Conservation (phyloP, 169 alveolate genomes). For the Plasmodium gaboni region DNA sequence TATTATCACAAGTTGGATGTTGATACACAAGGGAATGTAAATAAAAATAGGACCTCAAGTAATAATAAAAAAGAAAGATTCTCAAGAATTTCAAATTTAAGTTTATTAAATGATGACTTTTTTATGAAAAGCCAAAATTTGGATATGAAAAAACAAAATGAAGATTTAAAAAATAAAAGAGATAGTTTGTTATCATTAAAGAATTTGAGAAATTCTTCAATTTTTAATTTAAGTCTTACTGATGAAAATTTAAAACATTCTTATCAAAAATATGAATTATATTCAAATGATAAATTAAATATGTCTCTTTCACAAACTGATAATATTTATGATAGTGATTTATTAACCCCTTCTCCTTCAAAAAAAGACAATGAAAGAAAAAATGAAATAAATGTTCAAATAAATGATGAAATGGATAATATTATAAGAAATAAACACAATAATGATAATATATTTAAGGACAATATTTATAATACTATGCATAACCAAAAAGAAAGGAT, state of each 20-base stretch:
- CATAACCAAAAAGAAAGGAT: no score
- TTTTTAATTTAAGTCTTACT: conserved; percentile 56
- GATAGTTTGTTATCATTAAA: conserved; percentile 21
- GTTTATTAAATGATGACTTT: conserved; percentile 49
- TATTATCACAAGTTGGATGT: no score
- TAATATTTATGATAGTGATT: conserved; percentile 34
- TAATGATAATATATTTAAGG: no score
- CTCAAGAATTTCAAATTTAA: conserved; percentile 24
- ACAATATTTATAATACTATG: no score
- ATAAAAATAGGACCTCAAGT: neutral
- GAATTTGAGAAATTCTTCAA: conserved; percentile 27
- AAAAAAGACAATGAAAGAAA: conserved; percentile 1
- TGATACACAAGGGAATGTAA: no score
- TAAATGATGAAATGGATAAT: neutral
- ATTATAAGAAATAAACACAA: no score
- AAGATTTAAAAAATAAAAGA: conserved; percentile 8
- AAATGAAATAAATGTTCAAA: neutral
- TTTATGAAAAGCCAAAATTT: conserved; percentile 19
- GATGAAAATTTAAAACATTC: conserved; percentile 28
- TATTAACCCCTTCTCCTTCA: conserved; percentile 71
- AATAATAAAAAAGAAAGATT: conserved; percentile 7
- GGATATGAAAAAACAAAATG: neutral
- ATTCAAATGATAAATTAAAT: conserved; percentile 11
- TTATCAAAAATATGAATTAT: conserved; percentile 9
- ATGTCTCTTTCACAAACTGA: conserved; percentile 43